Percentiles rank a stretch among this genome's conserved stretches.
Evolutionary conservation across 2,329 filamentous ascomycete genomes (phyloP).

Genomic region (Aspergillus sp.): DNA sequence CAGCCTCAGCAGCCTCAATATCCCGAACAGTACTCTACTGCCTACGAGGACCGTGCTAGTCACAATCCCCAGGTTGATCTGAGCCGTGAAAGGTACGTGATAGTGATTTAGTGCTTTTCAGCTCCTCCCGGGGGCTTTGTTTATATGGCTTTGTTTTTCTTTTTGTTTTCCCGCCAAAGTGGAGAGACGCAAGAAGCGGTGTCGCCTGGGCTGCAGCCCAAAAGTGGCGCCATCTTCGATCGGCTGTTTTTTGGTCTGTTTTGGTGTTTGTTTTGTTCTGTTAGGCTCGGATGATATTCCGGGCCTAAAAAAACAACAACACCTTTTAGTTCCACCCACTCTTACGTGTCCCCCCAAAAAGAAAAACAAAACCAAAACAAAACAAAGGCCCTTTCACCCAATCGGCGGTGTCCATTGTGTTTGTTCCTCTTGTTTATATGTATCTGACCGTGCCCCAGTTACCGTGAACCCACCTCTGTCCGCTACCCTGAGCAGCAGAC

Average conservation of each 20-base stretch:
- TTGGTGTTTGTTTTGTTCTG: slow-evolving; percentile 5
- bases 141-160: too few species aligned
- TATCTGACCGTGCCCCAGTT: slow-evolving; percentile 38
- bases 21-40: slow-evolving; percentile 6
- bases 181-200: too few species aligned
- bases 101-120: slow-evolving; percentile 3
- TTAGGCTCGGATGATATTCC: slow-evolving; percentile 16
- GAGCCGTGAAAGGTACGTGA: slow-evolving; percentile 47
- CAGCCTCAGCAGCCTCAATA: slow-evolving; percentile 1
- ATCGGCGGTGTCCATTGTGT: slow-evolving; percentile 17
- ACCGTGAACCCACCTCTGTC: slow-evolving; percentile 49
- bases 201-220: too few species aligned
- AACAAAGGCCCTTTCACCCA: slow-evolving; percentile 7
- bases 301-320: slow-evolving; percentile 12
- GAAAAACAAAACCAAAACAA: slow-evolving; percentile 7
- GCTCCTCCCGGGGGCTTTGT: neutral
- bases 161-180: too few species aligned
- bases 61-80: slow-evolving; percentile 47
- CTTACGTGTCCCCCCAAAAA: slow-evolving; percentile 15
- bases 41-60: slow-evolving; percentile 31
- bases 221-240: neutral
- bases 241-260: slow-evolving; percentile 7
- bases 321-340: slow-evolving; percentile 12
- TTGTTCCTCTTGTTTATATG: slow-evolving; percentile 8
- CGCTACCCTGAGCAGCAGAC: slow-evolving; percentile 25